A percentile compares a stretch with the other conserved stretches of the same genome.
These are phyloP conservation scores for Periconia sp. DNA, from an alignment of 2,329 filamentous ascomycete genomes.

Conservation along the genomic window DNA sequence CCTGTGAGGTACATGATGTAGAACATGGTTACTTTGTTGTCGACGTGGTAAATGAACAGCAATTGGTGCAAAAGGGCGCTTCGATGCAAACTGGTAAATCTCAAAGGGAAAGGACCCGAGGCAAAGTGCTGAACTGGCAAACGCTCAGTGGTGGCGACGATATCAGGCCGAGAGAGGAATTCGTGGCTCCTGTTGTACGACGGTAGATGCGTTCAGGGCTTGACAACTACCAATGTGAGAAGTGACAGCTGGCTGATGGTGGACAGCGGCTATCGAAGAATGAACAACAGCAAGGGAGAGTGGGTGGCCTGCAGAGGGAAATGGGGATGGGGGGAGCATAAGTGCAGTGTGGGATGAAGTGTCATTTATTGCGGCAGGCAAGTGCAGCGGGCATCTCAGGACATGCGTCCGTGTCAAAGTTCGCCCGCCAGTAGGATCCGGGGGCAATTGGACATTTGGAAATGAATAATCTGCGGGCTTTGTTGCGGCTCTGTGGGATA, in stretches of 20 bases:
- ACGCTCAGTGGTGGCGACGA: constrained; percentile 40
- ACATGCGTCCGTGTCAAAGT: constrained; percentile 42
- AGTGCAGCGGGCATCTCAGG: constrained; percentile 46
- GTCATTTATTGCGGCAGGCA: constrained; percentile 49
- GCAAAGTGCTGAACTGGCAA: constrained; percentile 41
- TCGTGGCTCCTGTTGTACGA: constrained; percentile 48
- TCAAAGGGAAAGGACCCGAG: constrained; percentile 26
- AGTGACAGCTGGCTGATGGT: constrained; percentile 45
- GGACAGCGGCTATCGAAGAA: constrained; percentile 35
- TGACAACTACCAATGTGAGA: constrained; percentile 43
- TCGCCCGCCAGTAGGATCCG: constrained; percentile 62
- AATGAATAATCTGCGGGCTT: constrained; percentile 48
- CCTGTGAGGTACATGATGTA: constrained; percentile 54
- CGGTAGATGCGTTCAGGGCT: constrained; percentile 33
- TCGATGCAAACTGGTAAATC: constrained; percentile 32
- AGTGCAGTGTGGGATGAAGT: constrained; percentile 46
- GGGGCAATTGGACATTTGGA: constrained; percentile 43
- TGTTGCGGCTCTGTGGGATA: constrained; percentile 52
- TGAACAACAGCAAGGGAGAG: constrained; percentile 44
- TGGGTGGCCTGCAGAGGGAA: constrained; percentile 44
- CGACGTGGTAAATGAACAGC: constrained; percentile 24
- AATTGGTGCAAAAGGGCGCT: constrained; percentile 33
- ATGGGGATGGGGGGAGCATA: constrained; percentile 42
- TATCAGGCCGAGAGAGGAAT: constrained; percentile 33
- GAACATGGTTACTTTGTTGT: constrained; percentile 43